Conservation (phyloP, 2,329 filamentous ascomycete genomes). For the Volutella citrinella region DNA sequence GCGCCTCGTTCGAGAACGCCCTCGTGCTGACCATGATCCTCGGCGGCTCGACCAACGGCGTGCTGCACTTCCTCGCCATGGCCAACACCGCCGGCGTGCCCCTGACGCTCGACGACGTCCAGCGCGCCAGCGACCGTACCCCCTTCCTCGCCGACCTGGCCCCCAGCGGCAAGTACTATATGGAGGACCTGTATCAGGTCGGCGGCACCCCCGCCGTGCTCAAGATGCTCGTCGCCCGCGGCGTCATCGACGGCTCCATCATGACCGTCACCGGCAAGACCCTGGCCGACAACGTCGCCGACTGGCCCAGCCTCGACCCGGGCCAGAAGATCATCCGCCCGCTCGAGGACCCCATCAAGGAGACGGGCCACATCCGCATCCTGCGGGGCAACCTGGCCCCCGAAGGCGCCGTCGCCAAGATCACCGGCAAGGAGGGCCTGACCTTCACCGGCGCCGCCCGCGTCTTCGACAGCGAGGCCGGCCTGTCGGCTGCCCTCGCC, state of each 20-base stretch:
- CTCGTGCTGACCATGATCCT: slow-evolving; percentile 87
- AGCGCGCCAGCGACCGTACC: slow-evolving; percentile 76
- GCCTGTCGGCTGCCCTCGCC: slow-evolving; percentile 74
- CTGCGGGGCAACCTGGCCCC: slow-evolving; percentile 85
- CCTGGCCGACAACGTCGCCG: slow-evolving; percentile 74
- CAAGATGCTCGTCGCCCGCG: slow-evolving; percentile 76
- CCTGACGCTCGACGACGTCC: slow-evolving; percentile 78
- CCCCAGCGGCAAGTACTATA: slow-evolving; percentile 79
- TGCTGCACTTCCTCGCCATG: slow-evolving; percentile 88
- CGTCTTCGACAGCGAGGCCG: slow-evolving; percentile 83
- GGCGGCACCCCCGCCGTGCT: slow-evolving; percentile 83
- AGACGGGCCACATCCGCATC: slow-evolving; percentile 83
- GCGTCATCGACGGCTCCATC: slow-evolving; percentile 73
- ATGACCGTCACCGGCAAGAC: slow-evolving; percentile 83
- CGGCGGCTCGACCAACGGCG: slow-evolving; percentile 86
- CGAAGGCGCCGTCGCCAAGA: slow-evolving; percentile 88
- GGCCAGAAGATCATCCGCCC: slow-evolving; percentile 86
- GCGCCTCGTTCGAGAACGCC: slow-evolving; percentile 81
- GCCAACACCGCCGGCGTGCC: slow-evolving; percentile 77
- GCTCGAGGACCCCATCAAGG: slow-evolving; percentile 70
- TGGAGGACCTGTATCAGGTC: slow-evolving; percentile 83
- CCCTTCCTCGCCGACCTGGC: slow-evolving; percentile 85
- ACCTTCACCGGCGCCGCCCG: slow-evolving; percentile 76
- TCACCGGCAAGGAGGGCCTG: slow-evolving; percentile 91
- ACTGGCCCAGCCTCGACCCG: slow-evolving; percentile 72